A percentile compares a stretch with the other conserved stretches of the same genome.
Evolutionary conservation across 2,329 filamentous ascomycete genomes (phyloP).

Genomic region (Xylariaceae sp.): DNA sequence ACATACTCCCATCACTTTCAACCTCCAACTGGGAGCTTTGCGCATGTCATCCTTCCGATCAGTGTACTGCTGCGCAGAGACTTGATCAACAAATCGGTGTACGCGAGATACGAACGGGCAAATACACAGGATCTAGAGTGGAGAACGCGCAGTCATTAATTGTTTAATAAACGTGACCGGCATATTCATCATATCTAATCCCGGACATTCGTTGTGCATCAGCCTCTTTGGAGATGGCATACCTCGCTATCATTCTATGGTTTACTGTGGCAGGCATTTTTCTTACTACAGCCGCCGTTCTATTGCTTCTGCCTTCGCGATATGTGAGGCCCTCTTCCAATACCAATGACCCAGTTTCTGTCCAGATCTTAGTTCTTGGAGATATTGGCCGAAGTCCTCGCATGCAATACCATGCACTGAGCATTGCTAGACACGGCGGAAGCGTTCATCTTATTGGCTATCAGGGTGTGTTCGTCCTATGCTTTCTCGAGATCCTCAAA

Average conservation of each 20-base stretch:
- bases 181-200: background rate
- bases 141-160: background rate
- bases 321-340: constrained; percentile 44
- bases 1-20: no score
- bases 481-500: background rate
- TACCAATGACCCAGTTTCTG: constrained; percentile 42
- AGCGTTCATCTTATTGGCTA: constrained; percentile 89
- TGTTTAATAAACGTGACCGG: background rate
- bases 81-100: no score
- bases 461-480: constrained; percentile 60
- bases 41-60: no score
- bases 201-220: background rate
- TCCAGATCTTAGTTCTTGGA: constrained; percentile 89
- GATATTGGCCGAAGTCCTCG: constrained; percentile 95
- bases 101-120: no score
- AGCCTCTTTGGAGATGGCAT: constrained; percentile 30
- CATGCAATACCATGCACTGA: constrained; percentile 98
- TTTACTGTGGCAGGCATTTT: constrained; percentile 36
- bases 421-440: constrained; percentile 81
- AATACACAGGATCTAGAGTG: no score
- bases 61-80: no score
- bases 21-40: no score
- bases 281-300: constrained; percentile 38
- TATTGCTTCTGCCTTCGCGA: constrained; percentile 44
- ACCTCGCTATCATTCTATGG: constrained; percentile 36